Percentiles rank a stretch among this genome's conserved stretches.
phyloP scores from a whole-genome alignment of 2,329 filamentous ascomycete genomes.

The Colletotrichum salicis region DNA sequence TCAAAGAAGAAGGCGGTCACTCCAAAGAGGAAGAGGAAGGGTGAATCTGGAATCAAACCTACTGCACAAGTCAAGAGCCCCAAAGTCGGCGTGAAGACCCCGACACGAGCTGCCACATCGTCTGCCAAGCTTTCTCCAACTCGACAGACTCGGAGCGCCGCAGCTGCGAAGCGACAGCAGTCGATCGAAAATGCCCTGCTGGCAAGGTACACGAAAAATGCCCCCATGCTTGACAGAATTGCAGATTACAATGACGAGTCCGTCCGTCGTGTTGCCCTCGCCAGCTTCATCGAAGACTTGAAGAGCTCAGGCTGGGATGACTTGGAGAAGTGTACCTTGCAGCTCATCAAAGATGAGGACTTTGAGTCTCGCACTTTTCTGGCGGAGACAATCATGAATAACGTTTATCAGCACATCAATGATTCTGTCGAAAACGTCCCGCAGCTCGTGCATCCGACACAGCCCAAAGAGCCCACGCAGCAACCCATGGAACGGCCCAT shows the following conservation, averaged over 20 bases:
- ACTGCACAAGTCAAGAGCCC: too few species aligned
- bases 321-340: neutral
- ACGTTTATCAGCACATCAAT: neutral
- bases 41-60: too few species aligned
- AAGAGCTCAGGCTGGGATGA: neutral
- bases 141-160: neutral
- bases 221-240: neutral
- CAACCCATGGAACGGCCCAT: too few species aligned
- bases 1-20: neutral
- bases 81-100: too few species aligned
- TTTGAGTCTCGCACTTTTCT: neutral
- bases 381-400: neutral
- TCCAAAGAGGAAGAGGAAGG: neutral
- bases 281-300: neutral
- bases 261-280: constrained; percentile 1
- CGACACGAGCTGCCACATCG: neutral
- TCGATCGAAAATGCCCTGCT: neutral
- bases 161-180: neutral
- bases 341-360: neutral
- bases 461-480: too few species aligned
- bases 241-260: neutral
- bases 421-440: neutral
- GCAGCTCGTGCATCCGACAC: too few species aligned
- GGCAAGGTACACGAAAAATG: neutral
- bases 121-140: neutral